Evolutionary conservation across 768 basidiomycete species (phyloP), one percentile per base, ranked within the genome.

Genomic region (Neoboletus brunneissimus): DNA sequence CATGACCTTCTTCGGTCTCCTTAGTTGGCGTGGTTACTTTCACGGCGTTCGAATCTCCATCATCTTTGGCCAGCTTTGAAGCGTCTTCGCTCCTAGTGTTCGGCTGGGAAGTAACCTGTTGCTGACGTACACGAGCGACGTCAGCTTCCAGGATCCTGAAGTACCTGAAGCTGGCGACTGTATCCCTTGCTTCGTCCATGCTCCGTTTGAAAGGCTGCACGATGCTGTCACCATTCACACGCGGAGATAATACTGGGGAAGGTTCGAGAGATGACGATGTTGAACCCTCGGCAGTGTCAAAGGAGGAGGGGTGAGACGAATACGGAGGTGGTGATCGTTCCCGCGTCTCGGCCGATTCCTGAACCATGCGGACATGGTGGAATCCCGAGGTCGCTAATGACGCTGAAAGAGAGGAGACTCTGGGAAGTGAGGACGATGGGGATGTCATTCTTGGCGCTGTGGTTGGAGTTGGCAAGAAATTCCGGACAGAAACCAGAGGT

Each of bases 371-470:
- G 5, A 82, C 79, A 61, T 82, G 79, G 61, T 82, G 79, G 61
- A 88, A 83, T 16, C 74, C 72, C 20, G 86, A 78, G 22, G 80
- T 81, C 7, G 78, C 83, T 43, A 90, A 75, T 34, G 88, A 89
- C n/a, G 81, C 82, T 20, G 88, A 89, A 42, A 91, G 79, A 6
- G 85, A 82, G 51, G 88, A 91, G 32, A 78, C 58, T 48, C 76
- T 75, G 31, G 77, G 74, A 27, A 70, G 64, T 27, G 75, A 68
- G 6, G 80, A 66, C 34, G 78, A 65, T 4, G 73, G 63, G 49
- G 75, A 68, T 60, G 72, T 65, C 35, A 72, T 66, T 43, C 79
- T 74, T 55, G 75, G 68, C 32, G 54, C 57, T 10, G 78, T 53
- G 31, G 69, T 62, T 56, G 76, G 58, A 54, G 69, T 74, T 34